phyloP scores from a whole-genome alignment of 108 stramenopile species.

The Cyclotella sp. region DNA sequence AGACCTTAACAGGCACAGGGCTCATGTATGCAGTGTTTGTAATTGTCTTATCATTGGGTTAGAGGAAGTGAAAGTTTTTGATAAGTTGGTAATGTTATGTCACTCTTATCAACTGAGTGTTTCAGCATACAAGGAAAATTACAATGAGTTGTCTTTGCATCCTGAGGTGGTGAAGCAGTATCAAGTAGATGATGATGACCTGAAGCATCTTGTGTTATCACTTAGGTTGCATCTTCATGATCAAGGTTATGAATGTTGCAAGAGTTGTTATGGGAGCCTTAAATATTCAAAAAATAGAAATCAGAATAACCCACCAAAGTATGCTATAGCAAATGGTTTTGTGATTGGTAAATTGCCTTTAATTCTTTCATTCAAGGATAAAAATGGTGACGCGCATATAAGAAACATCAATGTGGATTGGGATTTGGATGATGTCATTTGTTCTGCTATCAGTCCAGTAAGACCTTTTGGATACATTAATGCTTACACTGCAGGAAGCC shows the following conservation, averaged over 20 bases:
- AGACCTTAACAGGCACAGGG: neutral
- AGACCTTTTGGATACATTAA: conserved; percentile 23
- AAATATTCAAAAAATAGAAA: neutral
- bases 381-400: conserved; percentile 1
- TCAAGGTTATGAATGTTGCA: conserved; percentile 11
- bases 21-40: conserved; percentile 20
- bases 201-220: conserved; percentile 25
- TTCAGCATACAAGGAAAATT: conserved; percentile 20
- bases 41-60: conserved; percentile 21
- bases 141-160: conserved; percentile 6
- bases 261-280: conserved; percentile 5
- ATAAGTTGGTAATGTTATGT: no score
- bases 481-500: conserved; percentile 23
- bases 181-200: conserved; percentile 16
- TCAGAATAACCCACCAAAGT: conserved; percentile 11
- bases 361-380: neutral
- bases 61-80: no score
- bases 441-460: conserved; percentile 7
- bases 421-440: conserved; percentile 17
- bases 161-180: conserved; percentile 12
- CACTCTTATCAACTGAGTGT: neutral
- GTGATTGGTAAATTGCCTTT: conserved; percentile 9
- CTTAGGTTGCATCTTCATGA: conserved; percentile 4
- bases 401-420: neutral
- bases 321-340: conserved; percentile 24